A percentile compares a stretch with the other conserved stretches of the same genome.
Evolutionary conservation across 106 monocot genomes (phyloP).

Genomic region (Phalaenopsis equestris): DNA sequence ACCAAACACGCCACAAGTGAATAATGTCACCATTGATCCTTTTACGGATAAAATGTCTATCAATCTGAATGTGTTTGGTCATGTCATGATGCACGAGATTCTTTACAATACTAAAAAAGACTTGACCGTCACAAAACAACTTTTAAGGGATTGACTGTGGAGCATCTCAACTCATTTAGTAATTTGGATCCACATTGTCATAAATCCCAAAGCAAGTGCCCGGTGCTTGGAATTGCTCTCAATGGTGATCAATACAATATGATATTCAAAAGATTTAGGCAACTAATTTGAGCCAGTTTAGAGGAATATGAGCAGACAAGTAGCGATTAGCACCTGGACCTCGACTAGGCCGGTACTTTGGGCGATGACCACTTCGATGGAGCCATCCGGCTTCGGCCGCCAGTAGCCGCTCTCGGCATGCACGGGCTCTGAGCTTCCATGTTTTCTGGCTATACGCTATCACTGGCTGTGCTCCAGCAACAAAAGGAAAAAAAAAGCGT

Average conservation of each 20-base stretch:
- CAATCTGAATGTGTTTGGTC: no score
- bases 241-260: not conserved
- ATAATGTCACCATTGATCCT: no score
- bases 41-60: no score
- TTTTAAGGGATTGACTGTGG: no score
- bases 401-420: slow-evolving; percentile 84
- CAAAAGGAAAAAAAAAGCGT: not conserved
- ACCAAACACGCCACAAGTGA: no score
- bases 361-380: slow-evolving; percentile 77
- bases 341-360: slow-evolving; percentile 83
- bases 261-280: not conserved
- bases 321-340: slow-evolving; percentile 47
- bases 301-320: not conserved
- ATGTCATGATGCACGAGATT: no score
- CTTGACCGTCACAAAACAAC: no score
- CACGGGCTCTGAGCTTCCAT: slow-evolving; percentile 83
- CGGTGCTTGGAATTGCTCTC: no score
- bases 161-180: no score
- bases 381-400: slow-evolving; percentile 69
- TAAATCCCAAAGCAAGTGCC: no score
- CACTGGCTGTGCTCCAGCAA: slow-evolving; percentile 40
- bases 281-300: not conserved
- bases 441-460: slow-evolving; percentile 84
- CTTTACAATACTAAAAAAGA: no score
- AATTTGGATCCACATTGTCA: no score